These are phyloP conservation scores for Tetracladium maxilliforme DNA, from an alignment of 2,329 filamentous ascomycete genomes.

Conservation along the genomic window DNA sequence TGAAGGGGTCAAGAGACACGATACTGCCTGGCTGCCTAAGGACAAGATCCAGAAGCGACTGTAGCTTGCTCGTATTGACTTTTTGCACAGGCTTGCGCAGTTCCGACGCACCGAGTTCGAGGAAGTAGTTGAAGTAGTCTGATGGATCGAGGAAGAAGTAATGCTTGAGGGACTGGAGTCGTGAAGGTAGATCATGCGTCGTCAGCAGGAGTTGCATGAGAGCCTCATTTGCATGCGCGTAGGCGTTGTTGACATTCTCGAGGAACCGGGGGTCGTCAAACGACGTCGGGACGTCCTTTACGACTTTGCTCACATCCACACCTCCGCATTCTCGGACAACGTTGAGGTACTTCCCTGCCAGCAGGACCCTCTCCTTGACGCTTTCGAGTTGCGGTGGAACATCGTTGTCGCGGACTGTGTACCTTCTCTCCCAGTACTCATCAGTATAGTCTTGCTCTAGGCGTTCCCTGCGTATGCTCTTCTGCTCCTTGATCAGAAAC, in stretches of 20 bases:
- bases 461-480: constrained; percentile 81
- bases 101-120: constrained; percentile 81
- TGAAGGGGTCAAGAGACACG: constrained; percentile 89
- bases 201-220: constrained; percentile 83
- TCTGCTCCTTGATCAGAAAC: constrained; percentile 90
- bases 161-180: constrained; percentile 84
- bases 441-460: constrained; percentile 95
- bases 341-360: constrained; percentile 95
- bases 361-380: constrained; percentile 84
- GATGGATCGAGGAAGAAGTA: constrained; percentile 98
- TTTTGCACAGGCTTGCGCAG: constrained; percentile 76
- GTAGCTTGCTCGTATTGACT: constrained; percentile 86
- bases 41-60: constrained; percentile 89
- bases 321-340: constrained; percentile 95
- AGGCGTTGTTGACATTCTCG: constrained; percentile 90
- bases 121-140: constrained; percentile 96
- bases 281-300: constrained; percentile 74
- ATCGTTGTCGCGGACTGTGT: constrained; percentile 83
- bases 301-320: constrained; percentile 81
- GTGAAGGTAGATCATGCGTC: constrained; percentile 76
- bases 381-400: constrained; percentile 83
- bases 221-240: constrained; percentile 89
- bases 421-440: constrained; percentile 97
- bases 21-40: constrained; percentile 92
- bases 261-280: constrained; percentile 88